A percentile compares a stretch with the other conserved stretches of the same genome.
These are phyloP conservation scores for Wilhelminamyces savonicus DNA, from an alignment of 805 yeast species.

Conservation along the genomic window DNA sequence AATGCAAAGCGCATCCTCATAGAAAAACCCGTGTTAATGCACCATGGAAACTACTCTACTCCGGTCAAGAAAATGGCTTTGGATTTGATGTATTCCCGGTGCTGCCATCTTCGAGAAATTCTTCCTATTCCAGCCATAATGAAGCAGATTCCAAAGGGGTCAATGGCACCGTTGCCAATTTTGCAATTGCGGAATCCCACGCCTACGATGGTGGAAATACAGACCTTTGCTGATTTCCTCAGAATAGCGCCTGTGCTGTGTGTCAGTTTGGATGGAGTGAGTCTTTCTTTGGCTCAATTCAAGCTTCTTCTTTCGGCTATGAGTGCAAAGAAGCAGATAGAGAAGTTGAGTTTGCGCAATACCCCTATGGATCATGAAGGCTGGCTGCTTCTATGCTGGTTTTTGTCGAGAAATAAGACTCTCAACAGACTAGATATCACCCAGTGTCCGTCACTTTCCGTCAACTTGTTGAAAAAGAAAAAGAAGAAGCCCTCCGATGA, in stretches of 20 bases:
- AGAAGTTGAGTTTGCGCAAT: conserved; percentile 71
- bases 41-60: conserved; percentile 15
- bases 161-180: conserved; percentile 66
- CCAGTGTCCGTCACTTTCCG: conserved; percentile 49
- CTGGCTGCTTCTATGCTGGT: conserved; percentile 77
- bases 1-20: conserved; percentile 8
- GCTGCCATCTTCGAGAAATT: conserved; percentile 89
- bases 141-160: conserved; percentile 73
- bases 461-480: conserved; percentile 37
- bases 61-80: conserved; percentile 44
- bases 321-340: conserved; percentile 56
- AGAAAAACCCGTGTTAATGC: conserved; percentile 8
- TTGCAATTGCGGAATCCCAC: conserved; percentile 77
- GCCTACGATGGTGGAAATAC: conserved; percentile 83
- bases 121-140: conserved; percentile 86
- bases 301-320: conserved; percentile 66
- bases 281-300: conserved; percentile 70
- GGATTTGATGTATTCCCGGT: conserved; percentile 80
- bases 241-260: conserved; percentile 78
- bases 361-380: conserved; percentile 66
- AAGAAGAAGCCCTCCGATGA: conserved; percentile 10
- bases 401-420: conserved; percentile 56
- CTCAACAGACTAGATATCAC: conserved; percentile 63
- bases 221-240: conserved; percentile 83
- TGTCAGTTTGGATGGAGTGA: conserved; percentile 73